Evolutionary conservation across 1,284 basidiomycete genomes (phyloP), one percentile per base, ranked within the genome.

Genomic region (Boletus mariae): DNA sequence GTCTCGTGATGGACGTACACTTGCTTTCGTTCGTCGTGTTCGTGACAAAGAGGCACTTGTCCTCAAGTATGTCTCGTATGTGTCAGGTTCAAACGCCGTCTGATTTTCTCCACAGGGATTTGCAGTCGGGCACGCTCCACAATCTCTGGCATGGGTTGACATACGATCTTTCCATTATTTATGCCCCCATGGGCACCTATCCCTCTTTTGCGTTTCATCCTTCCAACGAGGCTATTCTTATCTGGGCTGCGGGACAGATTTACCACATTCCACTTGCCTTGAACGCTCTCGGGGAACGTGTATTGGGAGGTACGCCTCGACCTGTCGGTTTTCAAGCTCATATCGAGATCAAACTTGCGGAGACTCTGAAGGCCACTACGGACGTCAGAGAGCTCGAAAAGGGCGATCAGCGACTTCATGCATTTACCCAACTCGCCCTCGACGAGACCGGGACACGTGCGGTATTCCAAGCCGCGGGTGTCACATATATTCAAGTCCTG

Each of bases 181-280:
- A 80, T 10, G 83, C 85, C 5, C 84, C 85, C 0, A 87, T 87
- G 82, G 85, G 86, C 15, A 85, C 86, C 25, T 89, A 88, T 59
- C 85, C 87, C 0, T 83, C 84, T 1, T 89, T 85, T 60, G 75
- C 84, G 3, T 88, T 87, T 65, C 51, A 55, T 53, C 54, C 84
- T 0, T 68, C 71, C 7, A 82, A 85, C 57, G 73, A 79, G 55
- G 84, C 81, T 0, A 71, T 89, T 52, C 74, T 89, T 56, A 82
- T 89, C 52, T 89, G 85, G 85, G 83, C 86, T 5, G 77, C 81
- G 3, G 85, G 85, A 9, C 79, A 86, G 57, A 84, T 89, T 20
- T 80, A 81, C 61, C 72, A 71, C 15, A 75, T 89, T 4, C 83
- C 85, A 12, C 67, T 88, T 20, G 57, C 72, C 5, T 61, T 62